phyloP scores from a whole-genome alignment of 2,329 filamentous ascomycete genomes.

The Calonectria multiphialidica region DNA sequence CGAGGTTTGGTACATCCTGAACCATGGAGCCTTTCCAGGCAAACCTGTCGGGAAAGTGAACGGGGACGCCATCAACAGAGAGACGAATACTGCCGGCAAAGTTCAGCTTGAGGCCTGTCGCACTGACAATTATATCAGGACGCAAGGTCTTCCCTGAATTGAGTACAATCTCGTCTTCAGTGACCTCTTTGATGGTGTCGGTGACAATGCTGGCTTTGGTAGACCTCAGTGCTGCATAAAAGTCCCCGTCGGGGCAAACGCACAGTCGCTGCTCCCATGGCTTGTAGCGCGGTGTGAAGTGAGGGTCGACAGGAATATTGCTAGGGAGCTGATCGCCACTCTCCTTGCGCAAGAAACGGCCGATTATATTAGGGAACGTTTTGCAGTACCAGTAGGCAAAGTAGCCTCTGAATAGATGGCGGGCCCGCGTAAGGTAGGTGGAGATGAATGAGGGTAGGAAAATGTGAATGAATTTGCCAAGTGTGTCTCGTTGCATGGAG shows the following conservation, averaged over 20 bases:
- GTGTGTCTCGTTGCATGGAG: not conserved
- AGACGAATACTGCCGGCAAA: conserved; percentile 65
- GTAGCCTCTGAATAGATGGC: not conserved
- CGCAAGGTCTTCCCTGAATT: conserved; percentile 55
- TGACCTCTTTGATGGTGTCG: conserved; percentile 6
- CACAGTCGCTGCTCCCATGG: conserved; percentile 79
- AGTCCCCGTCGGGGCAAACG: conserved; percentile 60
- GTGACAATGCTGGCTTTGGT: conserved; percentile 4
- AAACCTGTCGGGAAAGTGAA: not conserved
- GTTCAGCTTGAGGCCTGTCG: conserved; percentile 69
- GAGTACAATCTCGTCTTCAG: conserved; percentile 31
- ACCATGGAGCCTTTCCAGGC: not conserved
- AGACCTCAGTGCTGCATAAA: conserved; percentile 52
- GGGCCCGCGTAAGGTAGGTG: not conserved
- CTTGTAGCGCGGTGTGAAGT: conserved; percentile 66
- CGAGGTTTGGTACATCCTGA: conserved; percentile 3
- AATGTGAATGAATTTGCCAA: not conserved
- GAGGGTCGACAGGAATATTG: conserved; percentile 58
- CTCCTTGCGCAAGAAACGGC: not conserved
- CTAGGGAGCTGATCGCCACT: conserved; percentile 56
- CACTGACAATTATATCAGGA: conserved; percentile 73
- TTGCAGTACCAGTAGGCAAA: not conserved
- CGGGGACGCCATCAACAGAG: conserved; percentile 58
- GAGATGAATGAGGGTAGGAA: not conserved
- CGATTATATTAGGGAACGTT: not conserved